phyloP scores from a whole-genome alignment of 805 yeast species.

The Candida nonsorbophila region DNA sequence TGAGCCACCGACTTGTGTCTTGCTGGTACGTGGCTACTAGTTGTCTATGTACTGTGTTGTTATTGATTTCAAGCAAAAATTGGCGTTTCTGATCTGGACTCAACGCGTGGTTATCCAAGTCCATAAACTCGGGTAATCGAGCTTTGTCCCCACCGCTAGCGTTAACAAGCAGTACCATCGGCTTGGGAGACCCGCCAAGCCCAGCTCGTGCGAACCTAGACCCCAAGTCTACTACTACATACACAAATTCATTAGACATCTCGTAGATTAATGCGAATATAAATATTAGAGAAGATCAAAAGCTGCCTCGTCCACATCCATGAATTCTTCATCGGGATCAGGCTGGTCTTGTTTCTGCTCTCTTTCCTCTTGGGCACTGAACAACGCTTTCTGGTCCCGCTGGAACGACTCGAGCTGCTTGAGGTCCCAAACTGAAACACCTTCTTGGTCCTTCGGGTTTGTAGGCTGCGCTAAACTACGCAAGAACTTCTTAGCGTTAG shows the following conservation, averaged over 20 bases:
- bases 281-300: conserved; percentile 26
- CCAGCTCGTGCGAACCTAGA: conserved; percentile 16
- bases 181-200: conserved; percentile 18
- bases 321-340: conserved; percentile 31
- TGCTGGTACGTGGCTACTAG: conserved; percentile 3
- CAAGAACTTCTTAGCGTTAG: conserved; percentile 87
- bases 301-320: conserved; percentile 45
- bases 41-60: not conserved
- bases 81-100: conserved; percentile 8
- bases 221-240: conserved; percentile 13
- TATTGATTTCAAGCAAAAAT: conserved; percentile 1
- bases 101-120: conserved; percentile 16
- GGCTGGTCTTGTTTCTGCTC: conserved; percentile 10
- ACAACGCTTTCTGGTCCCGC: conserved; percentile 36
- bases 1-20: conserved; percentile 7
- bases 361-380: conserved; percentile 9
- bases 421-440: conserved; percentile 87
- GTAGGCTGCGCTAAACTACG: conserved; percentile 93
- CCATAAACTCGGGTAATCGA: conserved; percentile 14
- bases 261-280: too few relatives aligned
- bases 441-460: conserved; percentile 85
- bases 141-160: not conserved
- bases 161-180: conserved; percentile 8
- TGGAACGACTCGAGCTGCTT: conserved; percentile 63
- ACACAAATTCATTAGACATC: conserved; percentile 7